These are phyloP conservation scores for Rusavskia elegans DNA, from an alignment of 495 filamentous ascomycete genomes.

Conservation along the genomic window DNA sequence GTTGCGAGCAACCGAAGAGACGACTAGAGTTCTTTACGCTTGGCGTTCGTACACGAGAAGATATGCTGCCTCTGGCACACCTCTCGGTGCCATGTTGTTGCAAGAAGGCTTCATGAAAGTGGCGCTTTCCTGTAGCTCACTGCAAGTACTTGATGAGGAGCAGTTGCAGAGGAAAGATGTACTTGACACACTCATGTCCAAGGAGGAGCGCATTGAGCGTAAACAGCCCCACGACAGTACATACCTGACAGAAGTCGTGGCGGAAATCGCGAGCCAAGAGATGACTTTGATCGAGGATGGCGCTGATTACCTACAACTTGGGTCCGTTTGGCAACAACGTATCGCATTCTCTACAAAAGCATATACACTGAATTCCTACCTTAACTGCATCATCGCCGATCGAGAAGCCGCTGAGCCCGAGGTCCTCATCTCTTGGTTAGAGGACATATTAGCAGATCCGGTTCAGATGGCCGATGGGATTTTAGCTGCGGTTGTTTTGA, in stretches of 20 bases:
- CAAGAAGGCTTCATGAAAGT: conserved; percentile 76
- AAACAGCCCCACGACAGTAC: conserved; percentile 27
- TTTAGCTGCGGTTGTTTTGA: conserved; percentile 60
- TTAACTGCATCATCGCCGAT: conserved; percentile 68
- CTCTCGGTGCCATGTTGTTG: conserved; percentile 82
- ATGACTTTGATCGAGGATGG: conserved; percentile 78
- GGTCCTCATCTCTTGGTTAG: conserved; percentile 72
- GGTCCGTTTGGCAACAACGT: conserved; percentile 72
- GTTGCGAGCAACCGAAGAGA: conserved; percentile 44
- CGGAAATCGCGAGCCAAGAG: conserved; percentile 60
- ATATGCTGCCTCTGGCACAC: conserved; percentile 62
- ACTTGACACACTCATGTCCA: conserved; percentile 56
- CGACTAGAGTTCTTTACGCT: conserved; percentile 38
- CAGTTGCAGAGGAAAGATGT: conserved; percentile 45
- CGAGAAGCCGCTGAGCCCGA: conserved; percentile 68
- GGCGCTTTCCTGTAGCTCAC: conserved; percentile 59
- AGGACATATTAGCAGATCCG: conserved; percentile 57
- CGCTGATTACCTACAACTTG: conserved; percentile 72
- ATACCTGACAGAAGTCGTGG: conserved; percentile 46
- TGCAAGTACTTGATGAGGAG: conserved; percentile 45
- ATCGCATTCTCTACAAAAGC: conserved; percentile 78
- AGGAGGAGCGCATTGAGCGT: conserved; percentile 22
- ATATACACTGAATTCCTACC: conserved; percentile 61
- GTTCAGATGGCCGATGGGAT: conserved; percentile 64
- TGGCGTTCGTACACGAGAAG: conserved; percentile 76